These are phyloP conservation scores for Butyriboletus loyo DNA, from an alignment of 768 basidiomycete species.

Conservation along the genomic window DNA sequence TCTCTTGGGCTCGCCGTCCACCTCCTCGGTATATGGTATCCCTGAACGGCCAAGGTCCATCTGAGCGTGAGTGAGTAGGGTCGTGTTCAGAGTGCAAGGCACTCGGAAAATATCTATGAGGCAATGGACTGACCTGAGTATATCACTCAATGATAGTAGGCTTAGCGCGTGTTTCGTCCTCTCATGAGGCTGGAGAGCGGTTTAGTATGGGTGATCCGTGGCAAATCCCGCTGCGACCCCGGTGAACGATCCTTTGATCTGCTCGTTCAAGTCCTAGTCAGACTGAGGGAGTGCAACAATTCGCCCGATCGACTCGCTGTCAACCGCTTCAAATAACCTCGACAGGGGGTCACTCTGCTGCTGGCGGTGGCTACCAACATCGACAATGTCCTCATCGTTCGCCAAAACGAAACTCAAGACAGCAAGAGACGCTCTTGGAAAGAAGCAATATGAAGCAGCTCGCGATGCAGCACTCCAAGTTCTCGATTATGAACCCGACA, in stretches of 20 bases:
- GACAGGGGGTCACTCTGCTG: not conserved
- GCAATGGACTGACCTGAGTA: too few species aligned
- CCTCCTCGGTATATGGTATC: too few species aligned
- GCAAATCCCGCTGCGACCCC: not conserved
- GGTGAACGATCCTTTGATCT: too few species aligned
- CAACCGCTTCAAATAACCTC: not conserved
- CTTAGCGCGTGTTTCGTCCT: too few species aligned
- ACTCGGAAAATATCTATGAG: too few species aligned
- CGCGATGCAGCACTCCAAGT: slow-evolving; percentile 63
- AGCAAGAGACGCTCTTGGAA: slow-evolving; percentile 69
- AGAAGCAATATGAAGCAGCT: slow-evolving; percentile 71
- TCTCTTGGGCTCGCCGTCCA: too few species aligned
- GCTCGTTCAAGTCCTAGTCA: not conserved
- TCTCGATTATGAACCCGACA: slow-evolving; percentile 72
- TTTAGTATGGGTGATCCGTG: too few species aligned
- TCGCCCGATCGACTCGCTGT: not conserved
- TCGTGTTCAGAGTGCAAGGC: too few species aligned
- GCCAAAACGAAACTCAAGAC: slow-evolving; percentile 75
- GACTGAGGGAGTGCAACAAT: not conserved
- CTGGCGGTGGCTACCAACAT: not conserved
- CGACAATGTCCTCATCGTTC: slow-evolving; percentile 36
- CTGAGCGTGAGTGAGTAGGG: too few species aligned
- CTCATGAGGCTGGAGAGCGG: not conserved
- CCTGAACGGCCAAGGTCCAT: too few species aligned
- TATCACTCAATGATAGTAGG: too few species aligned